Evolutionary conservation across 441 rosid genomes (phyloP).

Genomic region (Gossypium trilobum): DNA sequence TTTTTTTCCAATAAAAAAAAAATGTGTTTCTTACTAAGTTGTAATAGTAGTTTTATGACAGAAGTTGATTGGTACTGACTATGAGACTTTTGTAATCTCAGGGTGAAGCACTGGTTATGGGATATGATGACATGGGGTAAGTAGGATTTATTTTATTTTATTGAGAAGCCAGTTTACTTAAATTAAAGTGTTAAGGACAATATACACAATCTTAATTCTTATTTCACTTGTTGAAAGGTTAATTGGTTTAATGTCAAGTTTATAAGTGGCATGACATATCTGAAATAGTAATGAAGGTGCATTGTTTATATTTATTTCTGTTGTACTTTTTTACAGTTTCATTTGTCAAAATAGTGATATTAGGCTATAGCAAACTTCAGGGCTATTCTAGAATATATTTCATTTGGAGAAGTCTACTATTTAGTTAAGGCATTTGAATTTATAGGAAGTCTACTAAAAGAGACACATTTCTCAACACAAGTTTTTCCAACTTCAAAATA

Average conservation of each 20-base stretch:
- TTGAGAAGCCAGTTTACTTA: neutral
- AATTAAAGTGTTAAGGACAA: constrained; percentile 12
- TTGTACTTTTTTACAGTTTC: neutral
- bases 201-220: constrained; percentile 7
- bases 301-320: neutral
- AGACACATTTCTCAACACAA: neutral
- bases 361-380: neutral
- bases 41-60: neutral
- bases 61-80: constrained; percentile 15
- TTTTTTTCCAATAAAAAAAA: neutral
- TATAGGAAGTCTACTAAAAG: neutral
- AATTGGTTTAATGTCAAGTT: constrained; percentile 3
- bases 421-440: neutral
- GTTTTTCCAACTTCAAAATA: neutral
- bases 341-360: neutral
- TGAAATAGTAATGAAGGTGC: neutral
- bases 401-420: neutral
- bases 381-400: neutral
- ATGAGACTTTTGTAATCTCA: constrained; percentile 32
- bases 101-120: constrained; percentile 99
- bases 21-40: neutral
- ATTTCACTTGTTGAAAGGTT: neutral
- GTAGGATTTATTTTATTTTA: constrained; percentile 20
- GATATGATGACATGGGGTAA: constrained; percentile 98
- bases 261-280: neutral